Percentiles rank a stretch among this genome's conserved stretches.
Conservation (phyloP, 805 yeast genomes). For the Ogataea nakhonphanomensis region DNA sequence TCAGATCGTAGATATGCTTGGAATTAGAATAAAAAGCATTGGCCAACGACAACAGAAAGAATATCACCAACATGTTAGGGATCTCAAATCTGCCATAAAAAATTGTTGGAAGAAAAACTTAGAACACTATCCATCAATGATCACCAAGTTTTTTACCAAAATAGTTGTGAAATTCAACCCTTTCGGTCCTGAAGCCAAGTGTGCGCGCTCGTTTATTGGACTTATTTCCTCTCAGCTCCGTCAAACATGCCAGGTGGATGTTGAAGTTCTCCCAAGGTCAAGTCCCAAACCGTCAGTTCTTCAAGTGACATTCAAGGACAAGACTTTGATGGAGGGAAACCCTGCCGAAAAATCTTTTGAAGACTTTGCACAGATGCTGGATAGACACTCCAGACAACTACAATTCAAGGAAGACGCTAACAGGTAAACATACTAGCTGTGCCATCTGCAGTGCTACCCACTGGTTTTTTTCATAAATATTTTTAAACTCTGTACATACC, state of each 20-base stretch:
- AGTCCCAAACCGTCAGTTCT: conserved; percentile 56
- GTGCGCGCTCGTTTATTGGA: conserved; percentile 75
- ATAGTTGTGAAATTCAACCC: conserved; percentile 80
- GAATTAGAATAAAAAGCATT: conserved; percentile 23
- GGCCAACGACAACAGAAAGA: conserved; percentile 7
- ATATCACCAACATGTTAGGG: conserved; percentile 1
- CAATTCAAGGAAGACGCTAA: conserved; percentile 68
- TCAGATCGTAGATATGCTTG: conserved; percentile 27
- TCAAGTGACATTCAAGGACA: conserved; percentile 78
- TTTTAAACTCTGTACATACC: conserved; percentile 8
- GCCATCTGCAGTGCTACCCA: neutral
- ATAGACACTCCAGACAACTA: conserved; percentile 77
- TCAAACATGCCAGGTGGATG: conserved; percentile 56
- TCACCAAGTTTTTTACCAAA: conserved; percentile 82
- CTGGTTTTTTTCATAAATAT: conserved; percentile 24
- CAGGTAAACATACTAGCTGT: conserved; percentile 15
- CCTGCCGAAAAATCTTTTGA: conserved; percentile 53
- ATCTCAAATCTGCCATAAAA: neutral
- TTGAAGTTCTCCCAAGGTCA: conserved; percentile 51
- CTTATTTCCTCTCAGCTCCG: conserved; percentile 76
- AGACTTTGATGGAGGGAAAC: conserved; percentile 62
- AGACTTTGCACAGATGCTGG: conserved; percentile 66
- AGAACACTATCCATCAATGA: conserved; percentile 45
- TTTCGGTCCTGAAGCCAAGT: conserved; percentile 65
- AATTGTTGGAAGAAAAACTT: conserved; percentile 1